phyloP scores from a whole-genome alignment of 2,329 filamentous ascomycete species.

The Scedosporium dehoogii region DNA sequence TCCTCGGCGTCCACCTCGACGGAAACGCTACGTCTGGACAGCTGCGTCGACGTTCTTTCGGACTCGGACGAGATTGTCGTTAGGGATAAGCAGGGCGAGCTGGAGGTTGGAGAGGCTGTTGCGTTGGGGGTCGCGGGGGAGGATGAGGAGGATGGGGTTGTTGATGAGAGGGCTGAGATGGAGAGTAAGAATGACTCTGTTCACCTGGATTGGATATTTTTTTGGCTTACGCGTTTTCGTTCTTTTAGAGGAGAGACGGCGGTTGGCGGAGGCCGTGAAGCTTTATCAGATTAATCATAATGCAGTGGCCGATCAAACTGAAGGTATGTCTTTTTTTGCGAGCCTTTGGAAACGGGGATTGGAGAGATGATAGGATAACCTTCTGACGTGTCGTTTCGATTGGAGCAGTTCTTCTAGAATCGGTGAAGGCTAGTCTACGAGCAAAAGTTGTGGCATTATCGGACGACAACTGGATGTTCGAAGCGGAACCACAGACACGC shows the following conservation, averaged over 20 bases:
- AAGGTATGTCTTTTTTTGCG: constrained; percentile 37
- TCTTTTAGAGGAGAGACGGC: constrained; percentile 42
- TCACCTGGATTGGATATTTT: neutral
- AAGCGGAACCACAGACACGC: constrained; percentile 31
- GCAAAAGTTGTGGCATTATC: constrained; percentile 64
- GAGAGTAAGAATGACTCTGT: constrained; percentile 33
- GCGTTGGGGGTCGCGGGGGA: constrained; percentile 32
- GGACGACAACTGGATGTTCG: constrained; percentile 89
- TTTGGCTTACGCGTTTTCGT: neutral
- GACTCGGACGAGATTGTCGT: constrained; percentile 47
- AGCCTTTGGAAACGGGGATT: neutral
- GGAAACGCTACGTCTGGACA: constrained; percentile 39
- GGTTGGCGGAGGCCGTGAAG: constrained; percentile 50
- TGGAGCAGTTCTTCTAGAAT: constrained; percentile 54
- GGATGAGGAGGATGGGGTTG: constrained; percentile 42
- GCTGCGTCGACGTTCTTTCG: constrained; percentile 27
- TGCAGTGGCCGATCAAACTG: constrained; percentile 49
- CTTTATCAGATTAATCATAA: constrained; percentile 48
- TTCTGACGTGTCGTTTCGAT: neutral
- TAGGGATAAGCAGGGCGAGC: constrained; percentile 51
- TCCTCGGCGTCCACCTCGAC: constrained; percentile 20
- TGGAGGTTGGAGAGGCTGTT: constrained; percentile 45
- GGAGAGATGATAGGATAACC: neutral
- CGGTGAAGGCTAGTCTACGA: constrained; percentile 58
- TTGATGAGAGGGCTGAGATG: constrained; percentile 47